Evolutionary conservation across 768 basidiomycete genomes (phyloP).

Genomic region (Boletus patriciae): DNA sequence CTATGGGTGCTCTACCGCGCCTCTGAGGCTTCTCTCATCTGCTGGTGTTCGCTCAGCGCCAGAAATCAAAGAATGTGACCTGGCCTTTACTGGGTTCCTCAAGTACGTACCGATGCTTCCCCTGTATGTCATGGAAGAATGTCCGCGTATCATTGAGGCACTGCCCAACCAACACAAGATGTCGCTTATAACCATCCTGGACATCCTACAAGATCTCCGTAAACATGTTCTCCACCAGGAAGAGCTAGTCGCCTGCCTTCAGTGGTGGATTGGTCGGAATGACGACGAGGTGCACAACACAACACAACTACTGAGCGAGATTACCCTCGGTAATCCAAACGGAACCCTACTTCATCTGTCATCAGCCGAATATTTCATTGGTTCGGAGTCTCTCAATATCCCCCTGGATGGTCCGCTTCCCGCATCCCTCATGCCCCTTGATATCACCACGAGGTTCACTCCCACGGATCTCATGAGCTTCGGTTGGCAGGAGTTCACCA

Average conservation of each 20-base stretch:
- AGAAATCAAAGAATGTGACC: conserved; percentile 70
- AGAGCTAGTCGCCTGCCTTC: conserved; percentile 2
- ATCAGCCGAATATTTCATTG: conserved; percentile 62
- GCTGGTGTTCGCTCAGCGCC: conserved; percentile 55
- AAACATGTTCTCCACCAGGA: conserved; percentile 1
- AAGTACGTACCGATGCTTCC: conserved; percentile 76
- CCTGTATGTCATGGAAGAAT: conserved; percentile 50
- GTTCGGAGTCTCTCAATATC: conserved; percentile 48
- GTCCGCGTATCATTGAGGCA: conserved; percentile 45
- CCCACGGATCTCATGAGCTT: conserved; percentile 55
- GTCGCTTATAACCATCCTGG: background rate
- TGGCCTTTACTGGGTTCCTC: conserved; percentile 66
- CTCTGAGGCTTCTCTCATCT: background rate
- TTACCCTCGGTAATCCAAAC: conserved; percentile 44
- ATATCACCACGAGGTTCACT: conserved; percentile 58
- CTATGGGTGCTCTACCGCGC: conserved; percentile 54
- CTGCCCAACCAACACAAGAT: conserved; percentile 2
- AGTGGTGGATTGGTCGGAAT: background rate
- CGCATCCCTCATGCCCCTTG: conserved; percentile 58
- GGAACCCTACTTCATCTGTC: conserved; percentile 48
- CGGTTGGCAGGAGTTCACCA: conserved; percentile 73
- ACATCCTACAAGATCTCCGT: background rate
- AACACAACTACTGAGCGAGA: background rate
- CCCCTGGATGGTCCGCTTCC: conserved; percentile 80
- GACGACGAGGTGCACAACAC: background rate